phyloP scores from a whole-genome alignment of 352 stramenopile species.

The Phytophthora agathidicida region DNA sequence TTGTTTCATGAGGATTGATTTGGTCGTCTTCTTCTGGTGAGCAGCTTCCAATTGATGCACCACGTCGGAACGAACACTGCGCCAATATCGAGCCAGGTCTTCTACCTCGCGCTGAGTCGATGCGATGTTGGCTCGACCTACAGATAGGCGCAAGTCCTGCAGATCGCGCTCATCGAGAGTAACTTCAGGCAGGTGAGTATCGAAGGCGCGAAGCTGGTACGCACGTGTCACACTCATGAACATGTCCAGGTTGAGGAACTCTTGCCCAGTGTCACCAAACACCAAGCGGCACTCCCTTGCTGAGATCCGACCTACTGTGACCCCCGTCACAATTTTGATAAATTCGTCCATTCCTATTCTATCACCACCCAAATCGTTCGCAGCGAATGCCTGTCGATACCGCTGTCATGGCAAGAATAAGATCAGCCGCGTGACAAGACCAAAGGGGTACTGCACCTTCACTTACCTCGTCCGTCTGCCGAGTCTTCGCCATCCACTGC shows the following conservation, averaged over 20 bases:
- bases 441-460: too few species aligned
- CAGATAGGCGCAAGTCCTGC: conserved; percentile 48
- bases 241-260: conserved; percentile 64
- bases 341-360: conserved; percentile 77
- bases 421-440: neutral
- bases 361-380: conserved; percentile 45
- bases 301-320: conserved; percentile 53
- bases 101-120: conserved; percentile 65
- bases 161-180: conserved; percentile 52
- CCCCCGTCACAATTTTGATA: conserved; percentile 69
- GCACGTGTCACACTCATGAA: conserved; percentile 58
- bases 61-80: conserved; percentile 52
- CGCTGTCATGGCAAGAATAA: conserved; percentile 26
- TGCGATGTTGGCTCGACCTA: conserved; percentile 62
- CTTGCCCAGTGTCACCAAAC: conserved; percentile 63
- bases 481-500: conserved; percentile 50
- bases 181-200: conserved; percentile 57
- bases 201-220: conserved; percentile 68
- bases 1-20: conserved; percentile 61
- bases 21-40: conserved; percentile 71
- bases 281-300: conserved; percentile 66
- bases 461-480: conserved; percentile 65
- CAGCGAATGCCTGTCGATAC: conserved; percentile 58
- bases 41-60: conserved; percentile 55
- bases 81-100: conserved; percentile 70